Conservation (phyloP, 2,329 filamentous ascomycete genomes). For the Fusarium palustre region DNA sequence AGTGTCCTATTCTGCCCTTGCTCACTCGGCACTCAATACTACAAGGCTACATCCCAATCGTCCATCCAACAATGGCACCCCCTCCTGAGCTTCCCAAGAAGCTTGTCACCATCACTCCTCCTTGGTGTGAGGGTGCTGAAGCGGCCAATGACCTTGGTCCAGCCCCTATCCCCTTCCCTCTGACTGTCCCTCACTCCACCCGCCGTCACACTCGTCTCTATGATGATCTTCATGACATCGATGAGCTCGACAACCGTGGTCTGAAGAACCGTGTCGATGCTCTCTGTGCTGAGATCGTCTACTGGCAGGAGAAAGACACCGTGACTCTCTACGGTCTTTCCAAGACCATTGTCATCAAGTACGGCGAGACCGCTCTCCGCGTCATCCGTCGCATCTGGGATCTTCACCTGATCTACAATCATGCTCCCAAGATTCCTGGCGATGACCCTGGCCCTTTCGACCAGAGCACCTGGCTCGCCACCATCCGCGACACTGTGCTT, state of each 20-base stretch:
- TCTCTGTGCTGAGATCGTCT: conserved; percentile 29
- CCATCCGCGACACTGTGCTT: conserved; percentile 23
- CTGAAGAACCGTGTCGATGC: conserved; percentile 20
- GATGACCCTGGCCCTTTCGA: conserved; percentile 11
- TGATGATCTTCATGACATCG: conserved; percentile 4
- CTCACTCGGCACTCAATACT: not conserved
- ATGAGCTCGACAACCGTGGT: conserved; percentile 12
- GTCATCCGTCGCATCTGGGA: conserved; percentile 39
- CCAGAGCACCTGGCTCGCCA: conserved; percentile 18
- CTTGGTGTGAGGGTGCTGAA: conserved; percentile 12
- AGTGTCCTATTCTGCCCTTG: not conserved
- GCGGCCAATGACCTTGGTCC: not conserved
- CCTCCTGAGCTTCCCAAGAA: conserved; percentile 19
- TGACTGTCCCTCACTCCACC: conserved; percentile 23
- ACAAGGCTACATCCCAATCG: not conserved
- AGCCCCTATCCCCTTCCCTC: conserved; percentile 5
- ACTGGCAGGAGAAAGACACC: conserved; percentile 17
- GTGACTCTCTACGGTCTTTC: conserved; percentile 36
- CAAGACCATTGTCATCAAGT: conserved; percentile 32
- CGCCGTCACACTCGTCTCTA: conserved; percentile 29
- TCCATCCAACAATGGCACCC: conserved; percentile 10
- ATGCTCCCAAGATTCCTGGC: conserved; percentile 25
- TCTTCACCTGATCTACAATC: conserved; percentile 33
- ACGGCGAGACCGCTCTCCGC: conserved; percentile 36
- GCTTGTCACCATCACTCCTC: conserved; percentile 28